phyloP scores from a whole-genome alignment of 2,329 filamentous ascomycete species.

The Scedosporium apiospermum region DNA sequence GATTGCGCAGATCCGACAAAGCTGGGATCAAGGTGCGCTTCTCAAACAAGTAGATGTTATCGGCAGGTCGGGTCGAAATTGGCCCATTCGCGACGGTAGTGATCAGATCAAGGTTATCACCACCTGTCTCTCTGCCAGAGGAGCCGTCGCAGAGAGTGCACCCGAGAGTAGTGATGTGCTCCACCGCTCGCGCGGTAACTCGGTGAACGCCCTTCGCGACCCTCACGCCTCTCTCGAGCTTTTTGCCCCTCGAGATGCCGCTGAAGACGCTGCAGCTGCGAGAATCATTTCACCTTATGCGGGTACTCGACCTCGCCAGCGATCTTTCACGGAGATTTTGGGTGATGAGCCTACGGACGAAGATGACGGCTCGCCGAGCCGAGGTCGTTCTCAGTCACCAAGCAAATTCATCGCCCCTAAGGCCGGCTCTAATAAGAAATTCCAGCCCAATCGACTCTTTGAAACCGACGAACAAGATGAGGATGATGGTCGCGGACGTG shows the following conservation, averaged over 20 bases:
- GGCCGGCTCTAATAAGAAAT: slow-evolving; percentile 43
- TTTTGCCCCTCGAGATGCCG: slow-evolving; percentile 60
- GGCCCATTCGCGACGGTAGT: slow-evolving; percentile 83
- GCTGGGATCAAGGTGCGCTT: slow-evolving; percentile 91
- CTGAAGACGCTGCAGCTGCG: slow-evolving; percentile 37
- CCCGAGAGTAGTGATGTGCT: slow-evolving; percentile 26
- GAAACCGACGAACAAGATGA: slow-evolving; percentile 39
- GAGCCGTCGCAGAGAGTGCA: slow-evolving; percentile 21
- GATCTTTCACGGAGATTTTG: slow-evolving; percentile 66
- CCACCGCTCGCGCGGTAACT: slow-evolving; percentile 39
- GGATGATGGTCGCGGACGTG: slow-evolving; percentile 36
- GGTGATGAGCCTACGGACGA: slow-evolving; percentile 35
- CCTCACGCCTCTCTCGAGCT: slow-evolving; percentile 65
- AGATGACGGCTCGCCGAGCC: slow-evolving; percentile 24
- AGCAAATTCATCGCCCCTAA: slow-evolving; percentile 36
- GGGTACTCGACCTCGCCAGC: slow-evolving; percentile 50
- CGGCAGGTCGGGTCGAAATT: slow-evolving; percentile 80
- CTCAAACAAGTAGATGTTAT: slow-evolving; percentile 93
- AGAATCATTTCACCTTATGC: slow-evolving; percentile 52
- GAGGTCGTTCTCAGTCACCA: slow-evolving; percentile 39
- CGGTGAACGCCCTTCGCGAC: slow-evolving; percentile 47
- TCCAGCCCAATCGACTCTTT: slow-evolving; percentile 46
- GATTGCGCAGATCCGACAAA: slow-evolving; percentile 79
- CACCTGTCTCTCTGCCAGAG: slow-evolving; percentile 44
- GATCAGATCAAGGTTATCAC: slow-evolving; percentile 75